Percentiles rank a stretch among this genome's conserved stretches.
Conservation (phyloP, 495 filamentous ascomycete genomes). For the Penicillium daleae region DNA sequence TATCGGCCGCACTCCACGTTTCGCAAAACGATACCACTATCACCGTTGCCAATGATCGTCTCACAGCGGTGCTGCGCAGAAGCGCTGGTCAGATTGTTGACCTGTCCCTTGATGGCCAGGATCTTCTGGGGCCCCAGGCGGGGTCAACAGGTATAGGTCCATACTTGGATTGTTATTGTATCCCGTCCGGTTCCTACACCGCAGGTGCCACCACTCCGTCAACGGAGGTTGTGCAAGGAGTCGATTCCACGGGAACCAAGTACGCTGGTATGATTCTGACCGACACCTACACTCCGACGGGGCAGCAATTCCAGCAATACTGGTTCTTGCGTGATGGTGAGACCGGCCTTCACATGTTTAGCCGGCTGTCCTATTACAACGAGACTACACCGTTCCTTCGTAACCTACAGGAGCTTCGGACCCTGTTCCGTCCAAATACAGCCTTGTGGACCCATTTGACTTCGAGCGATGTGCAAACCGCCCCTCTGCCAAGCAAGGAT, state of each 20-base stretch:
- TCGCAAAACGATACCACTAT: conserved; percentile 31
- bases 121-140: conserved; percentile 50
- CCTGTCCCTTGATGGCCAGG: conserved; percentile 51
- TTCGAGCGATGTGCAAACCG: conserved; percentile 53
- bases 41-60: conserved; percentile 51
- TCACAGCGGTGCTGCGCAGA: conserved; percentile 50
- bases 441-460: conserved; percentile 59
- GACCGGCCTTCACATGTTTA: conserved; percentile 60
- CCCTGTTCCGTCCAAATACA: conserved; percentile 58
- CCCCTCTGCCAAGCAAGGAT: conserved; percentile 53
- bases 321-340: conserved; percentile 61
- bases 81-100: conserved; percentile 44
- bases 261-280: conserved; percentile 57
- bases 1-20: conserved; percentile 30
- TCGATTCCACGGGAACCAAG: conserved; percentile 48
- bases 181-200: conserved; percentile 56
- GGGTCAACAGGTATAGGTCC: conserved; percentile 53
- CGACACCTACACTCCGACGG: conserved; percentile 54
- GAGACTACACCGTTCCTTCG: conserved; percentile 54
- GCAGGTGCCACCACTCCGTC: conserved; percentile 50
- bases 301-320: conserved; percentile 58
- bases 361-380: conserved; percentile 57
- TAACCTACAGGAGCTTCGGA: conserved; percentile 59
- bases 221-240: conserved; percentile 51
- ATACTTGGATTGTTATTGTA: conserved; percentile 63